Evolutionary conservation across 805 yeast species (phyloP).

Genomic region (Teunomyces panamensis): DNA sequence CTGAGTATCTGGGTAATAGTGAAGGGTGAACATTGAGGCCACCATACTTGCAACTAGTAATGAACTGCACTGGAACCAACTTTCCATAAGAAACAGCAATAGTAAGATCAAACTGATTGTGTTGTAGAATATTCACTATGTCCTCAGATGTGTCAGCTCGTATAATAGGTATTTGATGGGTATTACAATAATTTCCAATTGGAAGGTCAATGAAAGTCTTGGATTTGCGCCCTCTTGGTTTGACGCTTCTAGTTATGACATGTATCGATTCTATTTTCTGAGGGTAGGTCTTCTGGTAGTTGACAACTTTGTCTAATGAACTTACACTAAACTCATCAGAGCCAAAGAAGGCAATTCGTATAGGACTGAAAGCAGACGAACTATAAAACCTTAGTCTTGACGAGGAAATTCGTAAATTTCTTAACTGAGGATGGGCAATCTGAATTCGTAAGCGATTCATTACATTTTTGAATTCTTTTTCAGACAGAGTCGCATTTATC

Average conservation of each 20-base stretch:
- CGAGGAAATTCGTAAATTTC: not conserved
- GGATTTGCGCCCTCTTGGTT: constrained; percentile 59
- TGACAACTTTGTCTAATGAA: constrained; percentile 42
- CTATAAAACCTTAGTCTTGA: not conserved
- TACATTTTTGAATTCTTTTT: not conserved
- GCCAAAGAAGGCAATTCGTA: constrained; percentile 67
- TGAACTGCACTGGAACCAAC: constrained; percentile 64
- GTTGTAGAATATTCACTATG: constrained; percentile 21
- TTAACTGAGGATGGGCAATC: not conserved
- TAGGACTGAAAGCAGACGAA: not conserved
- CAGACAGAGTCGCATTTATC: not conserved
- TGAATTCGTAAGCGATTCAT: not conserved
- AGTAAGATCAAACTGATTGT: constrained; percentile 52
- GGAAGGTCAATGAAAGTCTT: constrained; percentile 51
- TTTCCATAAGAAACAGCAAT: constrained; percentile 92
- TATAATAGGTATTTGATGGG: constrained; percentile 20
- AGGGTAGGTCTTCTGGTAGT: constrained; percentile 15
- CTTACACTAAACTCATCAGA: constrained; percentile 67
- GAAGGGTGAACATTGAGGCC: constrained; percentile 95
- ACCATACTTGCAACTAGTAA: constrained; percentile 49
- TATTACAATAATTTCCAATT: constrained; percentile 31
- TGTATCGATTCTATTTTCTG: constrained; percentile 42
- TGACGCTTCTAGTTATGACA: constrained; percentile 62
- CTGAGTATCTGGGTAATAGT: constrained; percentile 73
- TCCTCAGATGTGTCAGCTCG: constrained; percentile 53